Evolutionary conservation across 805 yeast genomes (phyloP).

Genomic region (Metschnikowia anglica): DNA sequence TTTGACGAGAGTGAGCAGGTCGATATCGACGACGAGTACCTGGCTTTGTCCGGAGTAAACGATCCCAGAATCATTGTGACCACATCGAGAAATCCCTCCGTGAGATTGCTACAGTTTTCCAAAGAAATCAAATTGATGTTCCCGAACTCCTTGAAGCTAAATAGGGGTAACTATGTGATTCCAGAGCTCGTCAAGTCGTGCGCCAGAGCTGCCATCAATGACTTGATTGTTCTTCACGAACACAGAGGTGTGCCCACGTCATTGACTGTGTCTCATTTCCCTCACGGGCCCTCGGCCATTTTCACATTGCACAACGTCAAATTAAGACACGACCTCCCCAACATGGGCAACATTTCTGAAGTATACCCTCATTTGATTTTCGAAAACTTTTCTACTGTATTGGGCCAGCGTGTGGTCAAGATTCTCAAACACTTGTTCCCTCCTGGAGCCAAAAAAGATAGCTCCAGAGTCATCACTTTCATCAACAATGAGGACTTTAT

Average conservation of each 20-base stretch:
- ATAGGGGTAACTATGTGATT: slow-evolving; percentile 90
- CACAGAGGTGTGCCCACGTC: slow-evolving; percentile 99
- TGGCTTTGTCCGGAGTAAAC: slow-evolving; percentile 77
- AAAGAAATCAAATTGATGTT: slow-evolving; percentile 88
- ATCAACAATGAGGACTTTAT: slow-evolving; percentile 89
- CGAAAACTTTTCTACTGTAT: slow-evolving; percentile 77
- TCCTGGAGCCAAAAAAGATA: slow-evolving; percentile 91
- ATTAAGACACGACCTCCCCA: slow-evolving; percentile 84
- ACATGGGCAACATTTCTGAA: slow-evolving; percentile 85
- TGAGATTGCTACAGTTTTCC: slow-evolving; percentile 83
- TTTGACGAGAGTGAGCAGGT: slow-evolving; percentile 78
- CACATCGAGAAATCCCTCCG: slow-evolving; percentile 88
- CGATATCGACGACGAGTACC: slow-evolving; percentile 88
- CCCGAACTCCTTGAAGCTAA: slow-evolving; percentile 84
- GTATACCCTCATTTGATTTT: slow-evolving; percentile 92
- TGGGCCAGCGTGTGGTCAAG: slow-evolving; percentile 80
- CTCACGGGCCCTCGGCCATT: slow-evolving; percentile 96
- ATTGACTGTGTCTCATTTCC: slow-evolving; percentile 88
- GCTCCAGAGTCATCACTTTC: slow-evolving; percentile 90
- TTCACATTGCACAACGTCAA: slow-evolving; percentile 94
- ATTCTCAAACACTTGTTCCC: slow-evolving; percentile 89
- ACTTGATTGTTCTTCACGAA: slow-evolving; percentile 83
- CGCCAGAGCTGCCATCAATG: slow-evolving; percentile 76
- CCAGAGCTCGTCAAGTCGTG: slow-evolving; percentile 84
- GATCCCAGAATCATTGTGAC: slow-evolving; percentile 93